Evolutionary conservation across 2,329 filamentous ascomycete species (phyloP).

Genomic region (Talaromyces marneffei): DNA sequence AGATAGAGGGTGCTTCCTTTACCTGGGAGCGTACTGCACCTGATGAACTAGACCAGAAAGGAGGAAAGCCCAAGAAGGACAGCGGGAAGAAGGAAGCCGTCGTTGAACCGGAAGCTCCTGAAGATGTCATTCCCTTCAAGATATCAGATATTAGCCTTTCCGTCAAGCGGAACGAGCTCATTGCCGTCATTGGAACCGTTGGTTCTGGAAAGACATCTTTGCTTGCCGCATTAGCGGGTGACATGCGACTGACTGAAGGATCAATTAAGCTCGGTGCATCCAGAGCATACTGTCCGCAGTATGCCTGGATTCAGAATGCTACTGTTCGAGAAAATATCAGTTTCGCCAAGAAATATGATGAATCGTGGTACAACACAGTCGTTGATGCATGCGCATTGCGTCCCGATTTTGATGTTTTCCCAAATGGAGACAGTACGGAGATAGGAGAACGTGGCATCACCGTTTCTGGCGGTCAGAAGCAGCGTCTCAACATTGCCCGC

Average conservation of each 20-base stretch:
- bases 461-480: slow-evolving; percentile 91
- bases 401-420: slow-evolving; percentile 87
- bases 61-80: slow-evolving; percentile 6
- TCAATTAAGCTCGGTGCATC: slow-evolving; percentile 84
- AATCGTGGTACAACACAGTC: slow-evolving; percentile 76
- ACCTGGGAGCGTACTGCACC: slow-evolving; percentile 65
- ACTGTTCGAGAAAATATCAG: slow-evolving; percentile 82
- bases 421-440: slow-evolving; percentile 79
- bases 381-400: slow-evolving; percentile 78
- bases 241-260: slow-evolving; percentile 70
- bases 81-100: slow-evolving; percentile 19
- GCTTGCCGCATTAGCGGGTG: slow-evolving; percentile 80
- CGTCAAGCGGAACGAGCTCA: slow-evolving; percentile 34
- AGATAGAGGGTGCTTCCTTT: slow-evolving; percentile 67
- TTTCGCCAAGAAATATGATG: slow-evolving; percentile 74
- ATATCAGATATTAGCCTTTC: slow-evolving; percentile 34
- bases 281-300: slow-evolving; percentile 88
- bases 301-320: slow-evolving; percentile 95
- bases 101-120: slow-evolving; percentile 15
- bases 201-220: slow-evolving; percentile 87
- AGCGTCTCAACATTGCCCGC: slow-evolving; percentile 87
- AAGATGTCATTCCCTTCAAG: slow-evolving; percentile 34
- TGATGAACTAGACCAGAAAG: slow-evolving; percentile 13
- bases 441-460: slow-evolving; percentile 95
- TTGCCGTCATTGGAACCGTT: slow-evolving; percentile 59